Evolutionary conservation across 2,329 filamentous ascomycete genomes (phyloP).

Genomic region (Arthroderma sp.): DNA sequence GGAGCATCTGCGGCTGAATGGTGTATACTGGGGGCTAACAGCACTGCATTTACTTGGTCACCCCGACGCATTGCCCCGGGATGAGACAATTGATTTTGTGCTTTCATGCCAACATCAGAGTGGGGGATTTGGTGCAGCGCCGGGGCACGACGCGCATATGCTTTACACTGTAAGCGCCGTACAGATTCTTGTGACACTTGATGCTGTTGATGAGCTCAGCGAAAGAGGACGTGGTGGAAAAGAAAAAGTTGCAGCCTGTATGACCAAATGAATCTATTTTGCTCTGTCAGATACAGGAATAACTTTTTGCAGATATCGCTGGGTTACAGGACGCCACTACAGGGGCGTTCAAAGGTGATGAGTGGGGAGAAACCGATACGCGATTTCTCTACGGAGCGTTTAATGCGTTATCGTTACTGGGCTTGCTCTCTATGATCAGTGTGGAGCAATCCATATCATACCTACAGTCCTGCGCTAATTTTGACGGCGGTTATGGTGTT

Average conservation of each 20-base stretch:
- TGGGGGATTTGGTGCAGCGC: constrained; percentile 87
- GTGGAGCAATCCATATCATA: constrained; percentile 68
- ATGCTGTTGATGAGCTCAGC: constrained; percentile 76
- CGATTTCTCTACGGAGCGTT: constrained; percentile 85
- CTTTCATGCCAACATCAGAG: constrained; percentile 80
- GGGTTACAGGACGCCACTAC: constrained; percentile 64
- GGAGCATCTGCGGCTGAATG: constrained; percentile 88
- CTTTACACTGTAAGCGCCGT: constrained; percentile 91
- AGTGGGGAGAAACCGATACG: constrained; percentile 94
- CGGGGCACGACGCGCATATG: constrained; percentile 90
- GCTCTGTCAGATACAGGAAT: constrained; percentile 8
- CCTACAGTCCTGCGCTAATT: constrained; percentile 72
- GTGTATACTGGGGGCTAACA: constrained; percentile 90
- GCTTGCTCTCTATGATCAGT: constrained; percentile 59
- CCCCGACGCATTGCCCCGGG: constrained; percentile 67
- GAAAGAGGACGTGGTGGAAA: constrained; percentile 52
- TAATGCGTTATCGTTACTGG: constrained; percentile 76
- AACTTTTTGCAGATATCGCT: constrained; percentile 51
- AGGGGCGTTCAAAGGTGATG: constrained; percentile 83
- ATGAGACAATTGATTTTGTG: constrained; percentile 81
- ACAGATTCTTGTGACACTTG: constrained; percentile 77
- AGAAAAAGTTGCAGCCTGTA: constrained; percentile 65
- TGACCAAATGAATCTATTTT: constrained; percentile 22
- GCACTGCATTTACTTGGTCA: constrained; percentile 72
- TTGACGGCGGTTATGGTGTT: constrained; percentile 87